These are phyloP conservation scores for Rhododendron mucronatum DNA, from an alignment of 148 eudicot genomes.

Conservation along the genomic window DNA sequence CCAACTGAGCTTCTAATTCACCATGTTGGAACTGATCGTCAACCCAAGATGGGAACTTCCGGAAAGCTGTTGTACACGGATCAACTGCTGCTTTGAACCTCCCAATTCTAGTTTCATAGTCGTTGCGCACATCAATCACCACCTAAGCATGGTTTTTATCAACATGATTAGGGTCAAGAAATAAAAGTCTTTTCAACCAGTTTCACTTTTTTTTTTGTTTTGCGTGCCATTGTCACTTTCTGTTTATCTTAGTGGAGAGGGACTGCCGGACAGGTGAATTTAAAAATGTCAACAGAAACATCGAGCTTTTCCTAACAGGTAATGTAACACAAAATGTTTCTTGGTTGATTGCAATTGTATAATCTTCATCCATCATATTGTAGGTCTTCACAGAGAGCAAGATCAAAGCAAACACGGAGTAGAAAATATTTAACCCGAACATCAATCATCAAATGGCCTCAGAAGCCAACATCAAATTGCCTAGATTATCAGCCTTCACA, in stretches of 20 bases:
- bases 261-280: background rate
- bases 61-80: slow-evolving; percentile 77
- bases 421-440: background rate
- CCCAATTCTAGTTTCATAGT: slow-evolving; percentile 91
- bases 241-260: background rate
- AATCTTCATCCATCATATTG: background rate
- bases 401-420: background rate
- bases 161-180: slow-evolving; percentile 7
- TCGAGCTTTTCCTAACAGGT: background rate
- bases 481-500: background rate
- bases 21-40: slow-evolving; percentile 42
- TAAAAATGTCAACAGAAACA: background rate
- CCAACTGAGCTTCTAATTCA: slow-evolving; percentile 36
- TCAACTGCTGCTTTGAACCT: slow-evolving; percentile 92
- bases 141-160: slow-evolving; percentile 39
- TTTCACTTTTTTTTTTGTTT: background rate
- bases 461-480: background rate
- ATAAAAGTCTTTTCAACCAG: background rate
- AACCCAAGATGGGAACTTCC: slow-evolving; percentile 95
- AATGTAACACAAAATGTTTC: background rate
- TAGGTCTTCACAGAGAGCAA: background rate
- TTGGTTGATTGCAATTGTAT: background rate
- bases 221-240: background rate
- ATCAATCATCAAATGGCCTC: background rate
- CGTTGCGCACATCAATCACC: slow-evolving; percentile 89